Base-by-base conservation (phyloP, 192 early-diverging fungal genomes). In the Linnemannia exigua region DNA sequence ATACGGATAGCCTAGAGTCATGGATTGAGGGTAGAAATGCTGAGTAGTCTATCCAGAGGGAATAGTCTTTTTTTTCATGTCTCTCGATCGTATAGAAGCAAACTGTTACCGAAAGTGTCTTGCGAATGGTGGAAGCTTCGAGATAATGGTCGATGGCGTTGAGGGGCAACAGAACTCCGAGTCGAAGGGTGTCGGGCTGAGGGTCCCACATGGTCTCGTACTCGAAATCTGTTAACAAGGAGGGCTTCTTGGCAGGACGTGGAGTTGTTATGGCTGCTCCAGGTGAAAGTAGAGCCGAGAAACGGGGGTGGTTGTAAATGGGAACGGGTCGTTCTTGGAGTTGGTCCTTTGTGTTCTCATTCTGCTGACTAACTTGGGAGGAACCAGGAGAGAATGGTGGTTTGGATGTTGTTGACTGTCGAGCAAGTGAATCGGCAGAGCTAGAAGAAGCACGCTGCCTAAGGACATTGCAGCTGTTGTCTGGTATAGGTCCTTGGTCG, bases 1-100 rank as follows among this genome's bases (percentile, higher is more conserved):
- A 91, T 76, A 51, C 90, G 87, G 28, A 91, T 89, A 11, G 81
- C 84, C 72, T 89, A 84, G 0, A 70, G 17, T 16, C 9, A 44
- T 81, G n/a, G n/a, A 87, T 61, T 20, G 25, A 61, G 5, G 71
- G 17, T 12, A 5, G 52, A 41, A 54, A 77, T 4, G 11, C n/a
- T 19, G 66, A 44, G 25, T 12, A 36, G 28, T 35, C 2, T 31
- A 20, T 37, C 16, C 41, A 15, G 17, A 7, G 2, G 37, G 1
- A 8, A 47, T 5, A 17, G 38, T 68, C n/a, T 41, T n/a, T 16
- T 22, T 35, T 3, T 22, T 25, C n/a, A 22, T 31, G 28, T 67
- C n/a, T 19, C 1, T 9, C 35, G 17, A n/a, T n/a, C 22, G 20
- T 22, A 14, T 41, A 20, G 22, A 20, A 47, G 22, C 17, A 71